phyloP scores from a whole-genome alignment of 2,329 filamentous ascomycete genomes.

The Fusarium goolgardi region DNA sequence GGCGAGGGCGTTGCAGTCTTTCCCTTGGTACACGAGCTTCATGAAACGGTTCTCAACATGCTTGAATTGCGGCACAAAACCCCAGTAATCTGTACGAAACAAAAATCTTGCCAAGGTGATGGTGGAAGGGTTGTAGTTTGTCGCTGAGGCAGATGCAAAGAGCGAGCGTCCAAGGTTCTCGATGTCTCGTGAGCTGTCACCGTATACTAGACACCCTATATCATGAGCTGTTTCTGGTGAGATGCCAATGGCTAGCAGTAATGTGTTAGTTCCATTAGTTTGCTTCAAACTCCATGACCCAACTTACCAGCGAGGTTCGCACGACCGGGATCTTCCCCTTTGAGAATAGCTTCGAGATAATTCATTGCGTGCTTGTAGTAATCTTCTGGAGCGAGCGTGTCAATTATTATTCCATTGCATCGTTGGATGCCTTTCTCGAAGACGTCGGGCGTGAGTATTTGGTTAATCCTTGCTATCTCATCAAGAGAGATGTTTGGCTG shows the following conservation, averaged over 20 bases:
- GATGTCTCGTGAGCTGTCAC: conserved; percentile 10
- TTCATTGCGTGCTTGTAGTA: conserved; percentile 43
- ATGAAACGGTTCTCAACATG: conserved; percentile 48
- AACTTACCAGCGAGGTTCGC: conserved; percentile 44
- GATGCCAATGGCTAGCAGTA: conserved; percentile 35
- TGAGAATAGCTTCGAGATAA: conserved; percentile 41
- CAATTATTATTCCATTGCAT: conserved; percentile 23
- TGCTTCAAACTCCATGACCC: background rate
- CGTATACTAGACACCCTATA: conserved; percentile 47
- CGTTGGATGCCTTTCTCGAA: conserved; percentile 40
- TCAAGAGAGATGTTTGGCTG: no score
- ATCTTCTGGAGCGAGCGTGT: conserved; percentile 34
- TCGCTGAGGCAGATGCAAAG: conserved; percentile 50
- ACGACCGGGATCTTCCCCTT: conserved; percentile 33
- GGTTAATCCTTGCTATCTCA: background rate
- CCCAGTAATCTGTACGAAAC: conserved; percentile 37
- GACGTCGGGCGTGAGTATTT: conserved; percentile 17
- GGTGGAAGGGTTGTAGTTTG: conserved; percentile 49
- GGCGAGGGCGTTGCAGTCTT: conserved; percentile 53
- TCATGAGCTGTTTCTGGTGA: conserved; percentile 43
- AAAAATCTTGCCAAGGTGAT: conserved; percentile 46
- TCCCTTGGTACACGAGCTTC: conserved; percentile 46
- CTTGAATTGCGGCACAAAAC: conserved; percentile 23
- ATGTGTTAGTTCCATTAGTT: conserved; percentile 14
- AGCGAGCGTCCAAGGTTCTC: conserved; percentile 17